These are phyloP conservation scores for Pseudogymnoascus sp. DNA, from an alignment of 2,329 filamentous ascomycete genomes.

Conservation along the genomic window DNA sequence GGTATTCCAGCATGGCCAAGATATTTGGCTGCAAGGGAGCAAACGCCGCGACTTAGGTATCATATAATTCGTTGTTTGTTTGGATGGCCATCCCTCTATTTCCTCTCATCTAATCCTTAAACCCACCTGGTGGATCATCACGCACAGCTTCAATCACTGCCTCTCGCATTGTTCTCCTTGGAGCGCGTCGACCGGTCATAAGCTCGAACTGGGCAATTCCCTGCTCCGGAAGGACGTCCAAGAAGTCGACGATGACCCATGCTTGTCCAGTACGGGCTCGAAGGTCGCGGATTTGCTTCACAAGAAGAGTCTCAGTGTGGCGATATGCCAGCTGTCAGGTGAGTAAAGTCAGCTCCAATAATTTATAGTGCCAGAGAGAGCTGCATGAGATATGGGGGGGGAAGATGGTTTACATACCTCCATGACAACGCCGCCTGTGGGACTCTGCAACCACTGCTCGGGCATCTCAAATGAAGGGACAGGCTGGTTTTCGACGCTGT, in stretches of 20 bases:
- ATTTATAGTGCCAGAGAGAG: not conserved
- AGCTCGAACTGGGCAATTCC: constrained; percentile 72
- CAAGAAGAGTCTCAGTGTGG: constrained; percentile 58
- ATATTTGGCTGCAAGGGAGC: not conserved
- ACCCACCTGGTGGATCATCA: not conserved
- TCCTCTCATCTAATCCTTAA: not conserved
- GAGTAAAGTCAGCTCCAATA: not conserved
- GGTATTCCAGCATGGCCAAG: not conserved
- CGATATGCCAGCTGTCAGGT: constrained; percentile 46
- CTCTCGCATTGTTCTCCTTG: constrained; percentile 58
- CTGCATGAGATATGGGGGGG: not conserved
- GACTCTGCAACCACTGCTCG: constrained; percentile 56
- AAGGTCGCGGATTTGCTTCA: constrained; percentile 53
- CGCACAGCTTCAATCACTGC: constrained; percentile 37
- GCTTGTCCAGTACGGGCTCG: constrained; percentile 34
- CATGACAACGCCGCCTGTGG: constrained; percentile 64
- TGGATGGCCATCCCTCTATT: not conserved
- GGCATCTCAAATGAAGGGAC: constrained; percentile 62
- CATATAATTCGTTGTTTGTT: not conserved
- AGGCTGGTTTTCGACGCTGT: constrained; percentile 52
- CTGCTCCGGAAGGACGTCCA: constrained; percentile 67
- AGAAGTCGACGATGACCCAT: constrained; percentile 65
- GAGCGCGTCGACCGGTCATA: constrained; percentile 63
- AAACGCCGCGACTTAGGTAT: not conserved
- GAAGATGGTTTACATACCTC: constrained; percentile 38